A percentile compares a stretch with the other conserved stretches of the same genome.
phyloP scores from a whole-genome alignment of 2,329 filamentous ascomycete species.

The Pseudocercospora eumusae region DNA sequence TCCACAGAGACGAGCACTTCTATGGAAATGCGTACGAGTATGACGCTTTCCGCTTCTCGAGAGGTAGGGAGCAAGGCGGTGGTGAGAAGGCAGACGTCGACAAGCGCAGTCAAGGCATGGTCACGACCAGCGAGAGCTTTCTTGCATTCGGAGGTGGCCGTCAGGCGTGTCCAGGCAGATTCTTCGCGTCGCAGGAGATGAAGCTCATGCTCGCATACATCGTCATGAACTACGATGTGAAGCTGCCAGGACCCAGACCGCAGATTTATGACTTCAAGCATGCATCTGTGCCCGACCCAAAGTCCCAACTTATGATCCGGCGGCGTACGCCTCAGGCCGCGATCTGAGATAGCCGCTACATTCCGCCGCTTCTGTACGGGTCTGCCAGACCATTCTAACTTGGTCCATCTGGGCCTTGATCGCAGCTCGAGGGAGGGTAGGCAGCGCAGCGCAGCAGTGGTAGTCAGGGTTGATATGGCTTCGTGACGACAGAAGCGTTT shows the following conservation, averaged over 20 bases:
- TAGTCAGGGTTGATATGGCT: too few relatives aligned
- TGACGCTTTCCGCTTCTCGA: slow-evolving; percentile 35
- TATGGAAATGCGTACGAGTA: slow-evolving; percentile 32
- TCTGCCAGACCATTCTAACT: too few relatives aligned
- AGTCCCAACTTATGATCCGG: background rate
- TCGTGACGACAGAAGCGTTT: too few relatives aligned
- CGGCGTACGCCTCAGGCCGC: background rate
- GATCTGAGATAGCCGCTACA: too few relatives aligned
- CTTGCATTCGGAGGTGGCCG: slow-evolving; percentile 32
- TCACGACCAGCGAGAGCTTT: slow-evolving; percentile 29
- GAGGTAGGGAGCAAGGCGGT: slow-evolving; percentile 13
- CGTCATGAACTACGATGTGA: slow-evolving; percentile 35
- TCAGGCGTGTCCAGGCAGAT: slow-evolving; percentile 41
- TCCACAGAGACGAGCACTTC: slow-evolving; percentile 35
- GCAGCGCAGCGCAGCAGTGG: too few relatives aligned
- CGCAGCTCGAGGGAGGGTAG: too few relatives aligned
- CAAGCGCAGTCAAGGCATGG: slow-evolving; percentile 24
- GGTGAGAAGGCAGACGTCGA: slow-evolving; percentile 14
- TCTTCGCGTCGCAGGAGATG: slow-evolving; percentile 45
- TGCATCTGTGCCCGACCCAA: background rate
- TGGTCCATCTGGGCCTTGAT: too few relatives aligned
- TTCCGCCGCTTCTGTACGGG: too few relatives aligned
- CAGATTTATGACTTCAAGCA: background rate
- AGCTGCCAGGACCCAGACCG: background rate
- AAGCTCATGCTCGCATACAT: slow-evolving; percentile 7